Conservation (phyloP, 2,329 filamentous ascomycete species). For the Rugonectria rugulosa region DNA sequence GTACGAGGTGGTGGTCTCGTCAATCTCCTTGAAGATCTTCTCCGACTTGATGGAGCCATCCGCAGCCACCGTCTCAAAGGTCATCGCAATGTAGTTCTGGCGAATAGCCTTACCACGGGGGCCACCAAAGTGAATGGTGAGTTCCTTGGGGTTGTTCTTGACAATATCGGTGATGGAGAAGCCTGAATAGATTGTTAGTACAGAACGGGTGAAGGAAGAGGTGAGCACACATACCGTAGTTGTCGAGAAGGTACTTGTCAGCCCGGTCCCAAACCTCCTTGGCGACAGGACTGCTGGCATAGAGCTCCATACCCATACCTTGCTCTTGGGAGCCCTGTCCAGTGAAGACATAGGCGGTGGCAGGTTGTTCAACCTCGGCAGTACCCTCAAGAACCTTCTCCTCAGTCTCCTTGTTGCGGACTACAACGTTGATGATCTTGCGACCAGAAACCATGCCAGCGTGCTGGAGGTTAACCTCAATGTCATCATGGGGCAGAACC, state of each 20-base stretch:
- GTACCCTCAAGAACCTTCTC: conserved; percentile 96
- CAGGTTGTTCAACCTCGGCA: conserved; percentile 96
- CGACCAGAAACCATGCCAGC: conserved; percentile 97
- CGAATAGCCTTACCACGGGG: conserved; percentile 96
- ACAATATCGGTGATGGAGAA: conserved; percentile 99
- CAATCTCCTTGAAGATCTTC: conserved; percentile 99
- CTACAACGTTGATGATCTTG: conserved; percentile 99
- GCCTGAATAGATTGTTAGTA: conserved; percentile 54
- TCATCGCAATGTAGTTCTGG: conserved; percentile 99
- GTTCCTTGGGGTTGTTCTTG: conserved; percentile 98
- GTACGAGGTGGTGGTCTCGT: conserved; percentile 92
- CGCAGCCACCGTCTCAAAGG: conserved; percentile 94
- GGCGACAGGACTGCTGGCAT: conserved; percentile 90
- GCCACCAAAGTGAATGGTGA: conserved; percentile 97
- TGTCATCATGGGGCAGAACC: conserved; percentile 95
- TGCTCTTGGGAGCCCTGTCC: conserved; percentile 98
- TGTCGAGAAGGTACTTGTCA: conserved; percentile 97
- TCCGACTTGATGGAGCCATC: conserved; percentile 97
- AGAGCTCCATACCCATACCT: conserved; percentile 99
- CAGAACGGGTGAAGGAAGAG: no score
- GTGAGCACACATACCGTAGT: conserved; percentile 75
- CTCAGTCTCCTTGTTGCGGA: conserved; percentile 92
- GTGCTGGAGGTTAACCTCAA: conserved; percentile 94
- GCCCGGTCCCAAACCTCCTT: conserved; percentile 98
- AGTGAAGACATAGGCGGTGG: conserved; percentile 96